Base-by-base conservation (phyloP, 495 filamentous ascomycete genomes). In the Tuber brumale region DNA sequence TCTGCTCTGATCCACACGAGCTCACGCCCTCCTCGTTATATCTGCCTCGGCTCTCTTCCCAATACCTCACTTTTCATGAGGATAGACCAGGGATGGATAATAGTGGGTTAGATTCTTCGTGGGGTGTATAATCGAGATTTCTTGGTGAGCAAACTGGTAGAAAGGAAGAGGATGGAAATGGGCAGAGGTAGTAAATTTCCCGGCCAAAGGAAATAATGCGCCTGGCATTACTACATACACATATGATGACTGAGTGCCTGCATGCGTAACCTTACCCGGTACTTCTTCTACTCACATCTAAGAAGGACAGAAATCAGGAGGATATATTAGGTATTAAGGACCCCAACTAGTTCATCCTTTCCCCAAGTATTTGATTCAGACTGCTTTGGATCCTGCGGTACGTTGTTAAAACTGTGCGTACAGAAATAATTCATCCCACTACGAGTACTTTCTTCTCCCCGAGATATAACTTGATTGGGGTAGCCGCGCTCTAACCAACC, bases 81-180 rank as follows among this genome's bases (percentile, higher is more conserved):
- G 51, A 61, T 27, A 10, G 51, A 1, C 51, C 10, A 14, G n/a
- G n/a, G 57, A 35, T 66, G 14, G 57, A 35, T 66, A 19, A 31
- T 18, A 31, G 10, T 12, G 14, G 57, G 27, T 66, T 66, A 66
- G 57, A 35, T 35, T 66, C 27, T 35, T 66, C 27, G 27, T 66
- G 57, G 18, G 57, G 57, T 66, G 51, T 61, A 31, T 61, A 61
- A 61, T 61, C 51, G 51, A 61, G n/a, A 61, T 35, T 66, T 35
- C 12, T 35, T 7, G 27, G 27, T 16, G 27, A 66, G 57, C 57
- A 66, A 31, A 27, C 57, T 8, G 5, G 3, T 35, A 14, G 57
- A 18, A 27, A 35, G 27, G 3, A 16, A 6, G 27, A 16, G 4
- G 57, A 31, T 31, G 57, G 57, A 35, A 66, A 66, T 27, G 57